phyloP scores from a whole-genome alignment of 192 early-diverging fungal species.

The Funneliformis geosporum region DNA sequence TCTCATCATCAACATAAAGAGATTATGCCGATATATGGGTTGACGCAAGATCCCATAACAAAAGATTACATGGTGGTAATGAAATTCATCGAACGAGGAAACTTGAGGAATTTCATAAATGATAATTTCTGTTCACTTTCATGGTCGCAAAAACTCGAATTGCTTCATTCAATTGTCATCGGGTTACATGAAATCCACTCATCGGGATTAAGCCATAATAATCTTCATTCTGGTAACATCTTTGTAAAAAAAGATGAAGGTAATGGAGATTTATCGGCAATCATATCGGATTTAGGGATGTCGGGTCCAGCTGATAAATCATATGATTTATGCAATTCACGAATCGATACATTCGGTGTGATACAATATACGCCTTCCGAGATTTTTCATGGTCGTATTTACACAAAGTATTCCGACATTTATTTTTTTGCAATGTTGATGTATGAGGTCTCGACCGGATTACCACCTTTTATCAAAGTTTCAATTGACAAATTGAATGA shows the following conservation, averaged over 20 bases:
- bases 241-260: not conserved
- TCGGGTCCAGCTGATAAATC: not conserved
- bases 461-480: not conserved
- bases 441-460: not conserved
- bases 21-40: conserved; percentile 19
- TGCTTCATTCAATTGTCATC: not conserved
- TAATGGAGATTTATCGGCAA: not conserved
- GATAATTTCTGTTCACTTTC: not conserved
- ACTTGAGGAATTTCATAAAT: not conserved
- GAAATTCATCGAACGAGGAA: not conserved
- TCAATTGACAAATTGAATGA: not conserved
- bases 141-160: conserved; percentile 21
- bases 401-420: conserved; percentile 5
- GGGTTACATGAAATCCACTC: not conserved
- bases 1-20: not conserved
- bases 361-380: conserved; percentile 14
- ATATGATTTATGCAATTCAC: not conserved
- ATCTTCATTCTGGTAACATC: conserved; percentile 20
- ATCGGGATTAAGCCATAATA: conserved; percentile 1
- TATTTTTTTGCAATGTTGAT: conserved; percentile 19
- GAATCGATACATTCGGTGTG: not conserved
- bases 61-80: conserved; percentile 28
- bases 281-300: conserved; percentile 4
- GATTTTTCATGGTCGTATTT: not conserved
- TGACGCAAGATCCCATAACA: conserved; percentile 14